Evolutionary conservation across 2,329 filamentous ascomycete species (phyloP).

Genomic region (Aureobasidium sp.): DNA sequence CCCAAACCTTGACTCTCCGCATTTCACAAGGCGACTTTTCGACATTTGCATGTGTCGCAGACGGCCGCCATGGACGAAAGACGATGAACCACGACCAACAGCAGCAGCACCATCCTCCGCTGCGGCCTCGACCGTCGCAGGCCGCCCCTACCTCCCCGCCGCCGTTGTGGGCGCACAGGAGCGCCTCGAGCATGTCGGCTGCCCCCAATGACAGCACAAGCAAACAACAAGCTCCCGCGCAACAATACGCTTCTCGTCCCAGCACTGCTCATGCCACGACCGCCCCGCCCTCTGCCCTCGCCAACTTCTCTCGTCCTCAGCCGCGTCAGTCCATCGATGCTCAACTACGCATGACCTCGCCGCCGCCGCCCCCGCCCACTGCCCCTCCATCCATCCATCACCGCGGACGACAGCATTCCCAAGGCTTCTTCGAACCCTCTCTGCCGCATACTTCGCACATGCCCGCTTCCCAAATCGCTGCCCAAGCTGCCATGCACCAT

Average conservation of each 20-base stretch:
- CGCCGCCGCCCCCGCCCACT: neutral
- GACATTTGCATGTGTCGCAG: neutral
- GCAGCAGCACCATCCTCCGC: neutral
- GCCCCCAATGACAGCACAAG: neutral
- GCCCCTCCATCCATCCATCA: conserved; percentile 37
- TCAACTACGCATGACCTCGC: conserved; percentile 20
- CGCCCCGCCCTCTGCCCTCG: neutral
- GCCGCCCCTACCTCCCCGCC: neutral
- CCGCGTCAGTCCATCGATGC: conserved; percentile 30
- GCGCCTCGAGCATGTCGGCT: conserved; percentile 13
- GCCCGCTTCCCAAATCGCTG: conserved; percentile 70
- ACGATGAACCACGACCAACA: neutral
- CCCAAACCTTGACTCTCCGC: neutral
- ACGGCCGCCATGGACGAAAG: neutral
- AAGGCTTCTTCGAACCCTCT: conserved; percentile 69
- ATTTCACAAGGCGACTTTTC: neutral
- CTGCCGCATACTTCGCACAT: conserved; percentile 48
- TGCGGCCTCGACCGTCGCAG: neutral
- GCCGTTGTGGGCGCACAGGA: neutral
- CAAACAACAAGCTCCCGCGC: neutral
- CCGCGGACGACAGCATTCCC: conserved; percentile 61
- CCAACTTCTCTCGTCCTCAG: conserved; percentile 27
- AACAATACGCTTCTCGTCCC: neutral
- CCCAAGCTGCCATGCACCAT: conserved; percentile 65
- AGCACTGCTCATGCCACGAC: conserved; percentile 7